These are phyloP conservation scores for Eremothecium sinecaudum DNA, from an alignment of 1,139 yeast species.

Conservation along the genomic window DNA sequence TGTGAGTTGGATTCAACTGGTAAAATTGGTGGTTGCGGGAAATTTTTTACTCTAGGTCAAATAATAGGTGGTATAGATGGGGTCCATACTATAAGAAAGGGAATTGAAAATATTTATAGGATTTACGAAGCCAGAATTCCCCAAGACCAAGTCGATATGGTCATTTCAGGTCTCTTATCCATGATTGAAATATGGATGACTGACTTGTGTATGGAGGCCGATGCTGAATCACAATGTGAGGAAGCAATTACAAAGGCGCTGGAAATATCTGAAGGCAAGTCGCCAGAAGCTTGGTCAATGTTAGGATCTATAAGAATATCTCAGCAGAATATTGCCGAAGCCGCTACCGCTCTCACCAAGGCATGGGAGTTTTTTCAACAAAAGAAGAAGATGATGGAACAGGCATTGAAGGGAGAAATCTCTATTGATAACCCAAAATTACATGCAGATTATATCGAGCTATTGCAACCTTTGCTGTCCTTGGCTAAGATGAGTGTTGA, in stretches of 20 bases:
- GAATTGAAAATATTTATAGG: conserved; percentile 42
- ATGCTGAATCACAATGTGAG: conserved; percentile 79
- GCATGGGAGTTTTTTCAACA: conserved; percentile 63
- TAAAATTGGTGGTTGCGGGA: conserved; percentile 52
- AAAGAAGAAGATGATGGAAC: conserved; percentile 44
- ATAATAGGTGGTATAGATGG: conserved; percentile 80
- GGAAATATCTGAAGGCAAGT: conserved; percentile 42
- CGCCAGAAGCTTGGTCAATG: conserved; percentile 75
- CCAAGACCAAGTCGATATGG: conserved; percentile 34
- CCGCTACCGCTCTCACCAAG: conserved; percentile 54
- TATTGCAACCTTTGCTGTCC: conserved; percentile 60
- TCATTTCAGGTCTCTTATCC: conserved; percentile 72
- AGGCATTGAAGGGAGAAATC: conserved; percentile 31
- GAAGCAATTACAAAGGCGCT: conserved; percentile 58
- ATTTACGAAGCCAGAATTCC: conserved; percentile 25
- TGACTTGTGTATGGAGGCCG: conserved; percentile 87
- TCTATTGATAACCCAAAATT: conserved; percentile 35
- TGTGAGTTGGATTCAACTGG: conserved; percentile 67
- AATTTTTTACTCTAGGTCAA: conserved; percentile 86
- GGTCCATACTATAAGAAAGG: conserved; percentile 52
- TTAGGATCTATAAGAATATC: conserved; percentile 85
- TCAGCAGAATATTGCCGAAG: conserved; percentile 70
- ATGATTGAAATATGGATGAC: conserved; percentile 98
- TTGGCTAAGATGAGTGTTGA: conserved; percentile 70
- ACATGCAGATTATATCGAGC: conserved; percentile 46